Base-by-base conservation (phyloP, 1,139 yeast genomes). In the Magnusiomyces paraingens region DNA sequence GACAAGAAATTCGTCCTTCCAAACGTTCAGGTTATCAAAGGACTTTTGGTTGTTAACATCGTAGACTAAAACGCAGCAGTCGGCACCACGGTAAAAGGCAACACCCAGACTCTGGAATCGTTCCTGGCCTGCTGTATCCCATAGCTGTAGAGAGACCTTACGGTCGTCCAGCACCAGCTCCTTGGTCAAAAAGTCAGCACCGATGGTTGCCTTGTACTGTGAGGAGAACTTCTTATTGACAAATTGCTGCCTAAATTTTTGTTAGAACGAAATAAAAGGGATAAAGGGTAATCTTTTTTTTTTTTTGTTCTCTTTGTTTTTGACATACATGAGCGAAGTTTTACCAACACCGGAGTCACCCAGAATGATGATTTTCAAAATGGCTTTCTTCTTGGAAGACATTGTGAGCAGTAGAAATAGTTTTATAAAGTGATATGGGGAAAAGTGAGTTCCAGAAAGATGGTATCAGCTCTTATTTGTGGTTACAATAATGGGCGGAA, bases 261-360 rank as follows among this genome's bases (percentile, higher is more conserved):
- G 22, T 36, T 2, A 14, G 29, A 20, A 48, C 4, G 4, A 14
- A 14, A 36, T 4, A 12, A 12, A 36, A n/a, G 40, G 40, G 5
- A 36, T 14, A 36, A 32, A 32, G 36, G 12, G 8, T 32, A 32
- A 32, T 32, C 8, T 10, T 32, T 32, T 32, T 32, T 32, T 32
- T 32, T 10, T 32, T n/a, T n/a, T 32, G 36, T 10, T 12, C 11
- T 32, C 36, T 12, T 10, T 32, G 36, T 10, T 32, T 10, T 10
- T 32, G 36, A 62, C 69, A 38, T 55, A 66, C 76, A 93, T 91
- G 64, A 93, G 76, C 3, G 97, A 90, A 26, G 99, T 93, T 75
- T 93, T 93, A 26, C 99, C 99, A 52, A 93, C 99, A 52, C 98
- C 99, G 3, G 96, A 87, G 70, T 93, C 99, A 46, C 99, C 99